Percentiles rank a stretch among this genome's conserved stretches.
phyloP scores from a whole-genome alignment of 1,139 yeast genomes.

The Yamadazyma trypodendri region DNA sequence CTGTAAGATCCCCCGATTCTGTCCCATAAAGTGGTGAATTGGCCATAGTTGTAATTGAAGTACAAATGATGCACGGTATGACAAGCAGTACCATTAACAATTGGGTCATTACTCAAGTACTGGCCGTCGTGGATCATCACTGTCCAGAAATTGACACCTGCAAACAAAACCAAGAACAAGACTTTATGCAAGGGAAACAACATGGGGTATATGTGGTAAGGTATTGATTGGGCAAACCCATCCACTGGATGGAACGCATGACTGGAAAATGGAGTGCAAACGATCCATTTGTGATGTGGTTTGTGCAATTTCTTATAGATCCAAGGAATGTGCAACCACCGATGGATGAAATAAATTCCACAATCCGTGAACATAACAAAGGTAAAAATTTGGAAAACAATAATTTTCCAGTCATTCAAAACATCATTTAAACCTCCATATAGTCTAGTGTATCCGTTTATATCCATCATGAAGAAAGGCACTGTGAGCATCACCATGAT shows the following conservation, averaged over 20 bases:
- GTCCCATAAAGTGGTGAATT: conserved; percentile 97
- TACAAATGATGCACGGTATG: conserved; percentile 95
- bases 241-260: conserved; percentile 99
- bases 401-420: conserved; percentile 68
- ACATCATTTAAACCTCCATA: conserved; percentile 64
- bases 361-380: conserved; percentile 92
- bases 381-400: conserved; percentile 64
- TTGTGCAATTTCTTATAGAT: conserved; percentile 86
- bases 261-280: conserved; percentile 96
- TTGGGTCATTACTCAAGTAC: conserved; percentile 88
- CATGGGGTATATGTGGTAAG: conserved; percentile 90
- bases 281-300: conserved; percentile 99
- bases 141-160: conserved; percentile 95
- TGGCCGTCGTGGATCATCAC: conserved; percentile 98
- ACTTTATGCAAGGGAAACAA: conserved; percentile 89
- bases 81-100: conserved; percentile 96
- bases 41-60: conserved; percentile 97
- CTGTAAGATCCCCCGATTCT: conserved; percentile 92
- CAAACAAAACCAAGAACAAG: conserved; percentile 74
- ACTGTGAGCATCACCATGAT: conserved; percentile 80
- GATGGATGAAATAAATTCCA: conserved; percentile 86
- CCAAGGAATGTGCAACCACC: conserved; percentile 88
- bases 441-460: conserved; percentile 77
- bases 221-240: conserved; percentile 88
- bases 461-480: conserved; percentile 85